Percentiles rank a stretch among this genome's conserved stretches.
phyloP scores from a whole-genome alignment of 2,329 filamentous ascomycete species.

The Alternaria postmessia region DNA sequence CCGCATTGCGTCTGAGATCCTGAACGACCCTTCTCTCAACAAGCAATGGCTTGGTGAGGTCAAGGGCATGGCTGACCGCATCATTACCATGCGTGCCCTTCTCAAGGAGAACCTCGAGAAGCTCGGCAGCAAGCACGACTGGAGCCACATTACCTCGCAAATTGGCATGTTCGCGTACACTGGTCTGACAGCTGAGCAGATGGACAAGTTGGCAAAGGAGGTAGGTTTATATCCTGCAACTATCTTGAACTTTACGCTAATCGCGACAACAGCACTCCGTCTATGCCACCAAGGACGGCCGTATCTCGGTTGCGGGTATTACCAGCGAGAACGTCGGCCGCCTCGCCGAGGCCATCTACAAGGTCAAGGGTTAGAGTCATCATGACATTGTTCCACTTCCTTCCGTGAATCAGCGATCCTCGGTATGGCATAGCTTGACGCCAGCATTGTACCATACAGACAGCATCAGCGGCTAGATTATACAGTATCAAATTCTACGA shows the following conservation, averaged over 20 bases:
- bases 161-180: slow-evolving; percentile 99
- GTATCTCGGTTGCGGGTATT: slow-evolving; percentile 87
- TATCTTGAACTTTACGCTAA: slow-evolving; percentile 17
- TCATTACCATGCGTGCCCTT: slow-evolving; percentile 96
- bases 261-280: slow-evolving; percentile 74
- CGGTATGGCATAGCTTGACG: slow-evolving; percentile 13
- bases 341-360: slow-evolving; percentile 83
- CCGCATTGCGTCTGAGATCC: slow-evolving; percentile 89
- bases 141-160: slow-evolving; percentile 95
- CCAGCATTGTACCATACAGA: slow-evolving; percentile 23
- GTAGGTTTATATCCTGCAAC: slow-evolving; percentile 50
- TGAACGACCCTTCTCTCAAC: slow-evolving; percentile 85
- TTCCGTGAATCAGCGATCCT: slow-evolving; percentile 16
- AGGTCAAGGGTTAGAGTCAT: slow-evolving; percentile 70
- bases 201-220: slow-evolving; percentile 90
- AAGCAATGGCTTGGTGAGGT: slow-evolving; percentile 95
- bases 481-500: slow-evolving; percentile 16
- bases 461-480: slow-evolving; percentile 22
- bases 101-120: slow-evolving; percentile 95
- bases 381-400: slow-evolving; percentile 13
- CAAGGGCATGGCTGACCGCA: slow-evolving; percentile 98
- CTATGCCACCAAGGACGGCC: slow-evolving; percentile 92
- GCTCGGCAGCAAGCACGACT: slow-evolving; percentile 95
- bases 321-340: slow-evolving; percentile 80
- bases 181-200: slow-evolving; percentile 87